A percentile compares a stretch with the other conserved stretches of the same genome.
Evolutionary conservation across 306 rosid species (phyloP).

Genomic region (Corylus avellana): DNA sequence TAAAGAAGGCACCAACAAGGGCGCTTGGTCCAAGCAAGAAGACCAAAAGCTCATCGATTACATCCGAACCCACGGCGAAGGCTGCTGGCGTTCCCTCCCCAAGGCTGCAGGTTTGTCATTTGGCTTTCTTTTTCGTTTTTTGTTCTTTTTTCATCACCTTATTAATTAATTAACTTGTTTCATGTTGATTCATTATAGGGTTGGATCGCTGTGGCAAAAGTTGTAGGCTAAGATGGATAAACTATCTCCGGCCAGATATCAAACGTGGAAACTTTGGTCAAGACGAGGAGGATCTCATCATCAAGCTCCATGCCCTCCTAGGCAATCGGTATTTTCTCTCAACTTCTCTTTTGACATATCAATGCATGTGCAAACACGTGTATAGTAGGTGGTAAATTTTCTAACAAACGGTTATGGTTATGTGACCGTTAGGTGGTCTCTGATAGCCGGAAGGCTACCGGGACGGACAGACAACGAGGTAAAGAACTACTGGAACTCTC

Average conservation of each 20-base stretch:
- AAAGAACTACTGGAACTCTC: conserved; percentile 71
- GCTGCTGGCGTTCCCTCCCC: conserved; percentile 72
- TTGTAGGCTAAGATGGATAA: conserved; percentile 79
- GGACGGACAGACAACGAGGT: conserved; percentile 66
- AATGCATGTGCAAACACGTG: not conserved
- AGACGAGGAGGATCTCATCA: conserved; percentile 80
- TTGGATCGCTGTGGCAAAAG: conserved; percentile 77
- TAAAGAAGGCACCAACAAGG: conserved; percentile 60
- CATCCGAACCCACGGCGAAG: conserved; percentile 64
- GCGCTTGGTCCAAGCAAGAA: conserved; percentile 77
- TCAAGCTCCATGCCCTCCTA: conserved; percentile 77
- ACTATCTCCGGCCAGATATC: conserved; percentile 67
- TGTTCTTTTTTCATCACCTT: not conserved
- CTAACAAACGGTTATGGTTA: not conserved
- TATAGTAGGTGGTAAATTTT: not conserved
- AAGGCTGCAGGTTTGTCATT: conserved; percentile 59
- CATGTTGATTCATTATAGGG: conserved; percentile 38
- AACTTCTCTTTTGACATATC: not conserved
- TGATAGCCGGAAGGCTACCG: conserved; percentile 67
- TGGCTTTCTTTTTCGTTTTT: not conserved
- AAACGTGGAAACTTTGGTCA: conserved; percentile 68
- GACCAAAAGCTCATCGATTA: conserved; percentile 68
- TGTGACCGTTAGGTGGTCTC: conserved; percentile 54
- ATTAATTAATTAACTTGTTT: not conserved
- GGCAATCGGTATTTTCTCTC: conserved; percentile 57